Evolutionary conservation across 2,329 filamentous ascomycete genomes (phyloP).

Genomic region (Scedosporium dehoogii): DNA sequence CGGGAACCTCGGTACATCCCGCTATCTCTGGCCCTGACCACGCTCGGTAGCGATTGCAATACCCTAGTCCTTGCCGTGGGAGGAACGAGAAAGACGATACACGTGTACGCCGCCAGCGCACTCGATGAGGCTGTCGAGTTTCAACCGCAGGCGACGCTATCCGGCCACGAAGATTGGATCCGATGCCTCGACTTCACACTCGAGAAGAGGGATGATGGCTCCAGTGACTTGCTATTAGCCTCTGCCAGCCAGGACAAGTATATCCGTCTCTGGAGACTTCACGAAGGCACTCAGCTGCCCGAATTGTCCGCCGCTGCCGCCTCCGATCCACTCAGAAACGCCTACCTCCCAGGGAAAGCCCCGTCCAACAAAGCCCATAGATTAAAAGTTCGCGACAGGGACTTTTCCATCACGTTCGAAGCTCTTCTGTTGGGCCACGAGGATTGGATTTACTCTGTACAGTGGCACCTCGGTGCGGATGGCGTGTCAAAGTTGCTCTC

Average conservation of each 20-base stretch:
- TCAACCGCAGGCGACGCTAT: conserved; percentile 62
- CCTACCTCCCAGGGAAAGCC: conserved; percentile 56
- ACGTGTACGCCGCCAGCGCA: conserved; percentile 59
- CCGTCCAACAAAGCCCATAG: conserved; percentile 84
- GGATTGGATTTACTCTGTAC: conserved; percentile 92
- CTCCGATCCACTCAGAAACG: conserved; percentile 46
- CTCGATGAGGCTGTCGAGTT: conserved; percentile 40
- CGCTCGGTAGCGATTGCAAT: conserved; percentile 40
- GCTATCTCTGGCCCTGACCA: conserved; percentile 60
- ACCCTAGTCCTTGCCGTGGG: conserved; percentile 68
- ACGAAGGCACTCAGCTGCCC: conserved; percentile 56
- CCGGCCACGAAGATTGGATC: conserved; percentile 92
- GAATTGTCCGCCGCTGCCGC: conserved; percentile 40
- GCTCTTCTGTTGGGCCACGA: conserved; percentile 90
- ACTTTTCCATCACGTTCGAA: conserved; percentile 83
- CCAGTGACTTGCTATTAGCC: conserved; percentile 68
- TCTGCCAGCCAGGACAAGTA: conserved; percentile 98
- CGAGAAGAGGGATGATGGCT: conserved; percentile 38
- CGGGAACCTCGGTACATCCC: conserved; percentile 66
- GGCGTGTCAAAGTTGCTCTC: conserved; percentile 57
- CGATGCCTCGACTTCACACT: conserved; percentile 69
- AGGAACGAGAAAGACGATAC: conserved; percentile 73
- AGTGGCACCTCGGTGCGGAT: conserved; percentile 52
- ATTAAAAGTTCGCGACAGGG: conserved; percentile 49
- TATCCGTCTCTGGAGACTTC: conserved; percentile 83